These are phyloP conservation scores for Babesia gibsoni DNA, from an alignment of 169 alveolate species.

Conservation along the genomic window DNA sequence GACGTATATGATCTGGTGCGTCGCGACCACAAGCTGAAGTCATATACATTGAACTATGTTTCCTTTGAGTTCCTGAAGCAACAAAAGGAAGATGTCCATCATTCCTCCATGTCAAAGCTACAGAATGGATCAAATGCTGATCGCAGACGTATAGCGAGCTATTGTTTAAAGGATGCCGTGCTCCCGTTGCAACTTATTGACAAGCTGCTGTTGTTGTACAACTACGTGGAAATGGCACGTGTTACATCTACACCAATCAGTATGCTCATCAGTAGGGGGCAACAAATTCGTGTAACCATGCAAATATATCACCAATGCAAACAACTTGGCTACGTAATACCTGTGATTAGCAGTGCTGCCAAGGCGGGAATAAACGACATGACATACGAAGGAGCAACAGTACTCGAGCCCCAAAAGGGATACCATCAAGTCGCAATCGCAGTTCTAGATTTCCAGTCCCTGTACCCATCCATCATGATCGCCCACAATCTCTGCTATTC, in stretches of 20 bases:
- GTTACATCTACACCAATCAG: slow-evolving; percentile 98
- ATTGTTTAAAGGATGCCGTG: slow-evolving; percentile 98
- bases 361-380: slow-evolving; percentile 62
- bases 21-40: slow-evolving; percentile 94
- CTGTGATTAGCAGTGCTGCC: slow-evolving; percentile 76
- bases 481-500: slow-evolving; percentile 98
- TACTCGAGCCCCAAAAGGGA: slow-evolving; percentile 90
- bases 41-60: slow-evolving; percentile 96
- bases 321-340: slow-evolving; percentile 85
- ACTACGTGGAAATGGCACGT: slow-evolving; percentile 98
- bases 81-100: slow-evolving; percentile 99
- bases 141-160: slow-evolving; percentile 96
- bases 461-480: slow-evolving; percentile 99
- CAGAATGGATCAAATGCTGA: slow-evolving; percentile 92
- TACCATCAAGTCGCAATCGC: slow-evolving; percentile 97
- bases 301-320: slow-evolving; percentile 91
- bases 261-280: slow-evolving; percentile 91
- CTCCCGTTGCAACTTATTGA: slow-evolving; percentile 95
- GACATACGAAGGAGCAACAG: slow-evolving; percentile 95
- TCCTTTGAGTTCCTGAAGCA: slow-evolving; percentile 94
- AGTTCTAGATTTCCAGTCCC: slow-evolving; percentile 98
- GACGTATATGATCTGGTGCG: slow-evolving; percentile 95
- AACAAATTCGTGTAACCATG: slow-evolving; percentile 96
- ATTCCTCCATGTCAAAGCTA: slow-evolving; percentile 92
- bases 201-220: slow-evolving; percentile 92